Evolutionary conservation across 2,329 filamentous ascomycete species (phyloP), one percentile per base, ranked within the genome.

Genomic region (Myotisia sp.): DNA sequence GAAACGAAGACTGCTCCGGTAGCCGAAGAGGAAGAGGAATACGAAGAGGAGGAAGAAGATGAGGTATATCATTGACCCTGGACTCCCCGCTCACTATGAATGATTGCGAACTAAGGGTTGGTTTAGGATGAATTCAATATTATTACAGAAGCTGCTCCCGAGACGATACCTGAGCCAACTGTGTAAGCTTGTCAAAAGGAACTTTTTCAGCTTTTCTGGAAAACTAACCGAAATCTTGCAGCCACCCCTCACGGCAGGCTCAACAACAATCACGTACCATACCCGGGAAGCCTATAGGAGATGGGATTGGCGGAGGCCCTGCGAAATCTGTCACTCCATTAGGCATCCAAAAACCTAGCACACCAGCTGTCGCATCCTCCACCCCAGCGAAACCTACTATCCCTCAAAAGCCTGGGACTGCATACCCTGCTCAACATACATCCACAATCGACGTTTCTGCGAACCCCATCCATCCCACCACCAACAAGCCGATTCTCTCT

Each of bases 361-460:
- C 44, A 46, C 26, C 56, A 57, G 31, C 46, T 51, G 29, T 45
- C 47, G 24, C 51, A 51, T 18, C 49, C 51, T 14, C 47, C 50
- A 10, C 43, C 51, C 20, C 48, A 21, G 50, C 55, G 34, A 56
- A 51, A 41, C 57, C 56, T 33, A 46, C 49, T 38, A 49, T 47
- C 39, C 48, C 52, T 26, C 52, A 72, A 61, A 57, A 68, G 61
- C 56, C 64, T 41, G 70, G 74, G 32, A 71, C 72, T 61, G 76
- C 46, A 63, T 90, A 54, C 63, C 84, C 56, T 63, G 79, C 69
- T 24, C 57, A 72, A 19, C 69, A 66, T 26, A 86, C 79, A 38
- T 93, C 85, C 8, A 86, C 74, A 31, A 71, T 95, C 42, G 82
- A 95, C 50, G 71, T 94, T 35, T 75, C 92, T 54, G 79, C 70